Conservation (phyloP, 352 stramenopile species). For the Phytopythium delawarense region DNA sequence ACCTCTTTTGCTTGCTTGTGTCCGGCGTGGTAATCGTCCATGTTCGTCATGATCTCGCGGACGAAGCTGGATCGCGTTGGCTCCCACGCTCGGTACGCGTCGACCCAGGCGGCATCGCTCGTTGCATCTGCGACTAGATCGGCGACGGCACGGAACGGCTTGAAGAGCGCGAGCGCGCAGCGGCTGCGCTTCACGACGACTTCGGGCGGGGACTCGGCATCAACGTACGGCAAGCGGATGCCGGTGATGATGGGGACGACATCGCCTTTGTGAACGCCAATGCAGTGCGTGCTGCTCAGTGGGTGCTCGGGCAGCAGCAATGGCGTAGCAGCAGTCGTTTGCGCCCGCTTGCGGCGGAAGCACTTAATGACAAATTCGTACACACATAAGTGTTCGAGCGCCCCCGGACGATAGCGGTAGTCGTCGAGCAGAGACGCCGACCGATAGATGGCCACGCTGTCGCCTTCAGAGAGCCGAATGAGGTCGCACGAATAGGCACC, state of each 20-base stretch:
- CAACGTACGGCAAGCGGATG: neutral
- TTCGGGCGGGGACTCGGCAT: neutral
- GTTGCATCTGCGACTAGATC: neutral
- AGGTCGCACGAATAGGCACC: neutral
- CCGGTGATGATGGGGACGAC: neutral
- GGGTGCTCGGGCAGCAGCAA: neutral
- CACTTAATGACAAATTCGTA: neutral
- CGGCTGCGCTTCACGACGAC: neutral
- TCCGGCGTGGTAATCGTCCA: conserved; percentile 8
- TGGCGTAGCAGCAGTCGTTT: neutral
- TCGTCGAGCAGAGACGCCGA: neutral
- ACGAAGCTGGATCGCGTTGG: neutral
- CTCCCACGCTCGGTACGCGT: neutral
- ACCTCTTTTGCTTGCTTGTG: neutral
- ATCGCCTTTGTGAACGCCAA: neutral
- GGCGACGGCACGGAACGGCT: neutral
- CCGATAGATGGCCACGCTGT: neutral
- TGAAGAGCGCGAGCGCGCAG: neutral
- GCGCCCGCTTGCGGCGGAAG: neutral
- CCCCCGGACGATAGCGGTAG: neutral
- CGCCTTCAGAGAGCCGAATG: neutral
- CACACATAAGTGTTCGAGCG: neutral
- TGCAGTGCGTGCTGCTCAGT: neutral
- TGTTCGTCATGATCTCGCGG: conserved; percentile 8
- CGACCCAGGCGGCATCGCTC: neutral